phyloP scores from a whole-genome alignment of 768 basidiomycete species.

The Ramaria sp. region DNA sequence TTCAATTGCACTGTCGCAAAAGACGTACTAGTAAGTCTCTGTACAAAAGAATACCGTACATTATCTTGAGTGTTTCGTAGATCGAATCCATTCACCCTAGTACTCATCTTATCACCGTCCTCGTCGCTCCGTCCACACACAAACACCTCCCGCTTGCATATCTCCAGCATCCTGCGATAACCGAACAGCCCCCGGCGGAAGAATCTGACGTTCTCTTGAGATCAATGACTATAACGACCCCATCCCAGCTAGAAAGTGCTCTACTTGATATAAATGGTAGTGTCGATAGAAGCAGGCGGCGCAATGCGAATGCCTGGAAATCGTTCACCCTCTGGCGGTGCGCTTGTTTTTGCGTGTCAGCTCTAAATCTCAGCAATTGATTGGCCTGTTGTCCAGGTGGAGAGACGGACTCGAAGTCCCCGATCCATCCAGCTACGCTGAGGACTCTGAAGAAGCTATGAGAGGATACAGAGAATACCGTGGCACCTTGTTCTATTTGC shows the following conservation, averaged over 20 bases:
- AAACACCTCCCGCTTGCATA: constrained; percentile 25
- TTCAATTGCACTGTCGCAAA: constrained; percentile 37
- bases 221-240: constrained; percentile 30
- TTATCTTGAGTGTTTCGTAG: constrained; percentile 18
- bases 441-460: background rate
- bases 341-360: constrained; percentile 16
- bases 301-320: constrained; percentile 51
- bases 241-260: constrained; percentile 40
- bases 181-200: constrained; percentile 11
- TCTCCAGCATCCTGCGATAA: constrained; percentile 19
- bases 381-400: constrained; percentile 13
- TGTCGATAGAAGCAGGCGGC: constrained; percentile 29
- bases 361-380: constrained; percentile 15
- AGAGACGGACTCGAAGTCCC: constrained; percentile 10
- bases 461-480: constrained; percentile 32
- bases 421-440: background rate
- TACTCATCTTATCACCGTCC: constrained; percentile 31
- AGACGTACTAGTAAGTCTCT: constrained; percentile 36
- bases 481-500: constrained; percentile 41
- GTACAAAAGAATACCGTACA: background rate
- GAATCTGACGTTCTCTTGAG: constrained; percentile 18
- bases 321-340: constrained; percentile 44
- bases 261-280: constrained; percentile 43
- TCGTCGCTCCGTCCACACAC: constrained; percentile 28
- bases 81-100: constrained; percentile 35